Evolutionary conservation across 768 basidiomycete species (phyloP).

Genomic region (Tulasnella sp.): DNA sequence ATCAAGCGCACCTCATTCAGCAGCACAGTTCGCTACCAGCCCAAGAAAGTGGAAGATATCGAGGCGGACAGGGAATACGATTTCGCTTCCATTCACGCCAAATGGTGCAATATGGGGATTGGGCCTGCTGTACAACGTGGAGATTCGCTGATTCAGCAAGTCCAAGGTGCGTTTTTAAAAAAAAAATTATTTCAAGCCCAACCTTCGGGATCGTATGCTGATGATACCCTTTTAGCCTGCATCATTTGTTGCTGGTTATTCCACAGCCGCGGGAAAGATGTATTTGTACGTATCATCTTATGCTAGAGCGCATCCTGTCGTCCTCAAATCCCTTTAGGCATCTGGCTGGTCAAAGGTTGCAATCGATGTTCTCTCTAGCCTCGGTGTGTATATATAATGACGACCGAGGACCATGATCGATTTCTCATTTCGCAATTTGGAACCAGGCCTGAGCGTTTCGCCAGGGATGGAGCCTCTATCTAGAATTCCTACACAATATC

Average conservation of each 20-base stretch:
- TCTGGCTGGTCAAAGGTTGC: neutral
- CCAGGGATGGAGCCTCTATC: neutral
- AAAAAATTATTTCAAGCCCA: too few species aligned
- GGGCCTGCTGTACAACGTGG: constrained; percentile 1
- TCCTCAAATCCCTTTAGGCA: neutral
- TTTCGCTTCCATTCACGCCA: neutral
- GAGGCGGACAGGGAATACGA: neutral
- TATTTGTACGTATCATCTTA: neutral
- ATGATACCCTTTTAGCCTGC: neutral
- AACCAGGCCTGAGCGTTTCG: neutral
- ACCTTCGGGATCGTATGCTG: too few species aligned
- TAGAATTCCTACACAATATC: neutral
- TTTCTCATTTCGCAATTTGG: too few species aligned
- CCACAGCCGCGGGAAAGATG: neutral
- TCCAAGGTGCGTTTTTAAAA: constrained; percentile 2
- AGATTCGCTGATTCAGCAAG: constrained; percentile 4
- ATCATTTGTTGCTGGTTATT: constrained; percentile 4
- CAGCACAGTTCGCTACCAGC: neutral
- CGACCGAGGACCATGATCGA: too few species aligned
- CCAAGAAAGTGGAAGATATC: neutral
- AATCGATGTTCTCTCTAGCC: neutral
- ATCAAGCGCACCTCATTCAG: neutral
- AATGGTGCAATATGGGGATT: neutral
- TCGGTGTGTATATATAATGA: neutral
- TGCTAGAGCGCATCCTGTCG: too few species aligned